These are phyloP conservation scores for Schizochytrium sp. DNA, from an alignment of 108 stramenopile species.

Conservation along the genomic window DNA sequence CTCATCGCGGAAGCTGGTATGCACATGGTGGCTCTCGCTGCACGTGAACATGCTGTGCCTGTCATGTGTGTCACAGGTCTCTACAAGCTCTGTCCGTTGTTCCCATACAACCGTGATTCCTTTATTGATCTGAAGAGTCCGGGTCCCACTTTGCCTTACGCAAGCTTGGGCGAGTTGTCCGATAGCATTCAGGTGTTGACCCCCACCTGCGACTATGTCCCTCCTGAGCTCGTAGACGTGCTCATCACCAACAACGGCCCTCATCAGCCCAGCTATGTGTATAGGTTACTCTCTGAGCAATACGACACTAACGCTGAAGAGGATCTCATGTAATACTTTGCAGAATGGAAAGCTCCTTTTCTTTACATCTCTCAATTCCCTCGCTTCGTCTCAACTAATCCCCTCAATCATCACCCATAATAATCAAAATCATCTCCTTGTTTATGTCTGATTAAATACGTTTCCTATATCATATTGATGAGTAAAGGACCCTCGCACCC, in stretches of 20 bases:
- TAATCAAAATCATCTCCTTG: no score
- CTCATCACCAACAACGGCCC: slow-evolving; percentile 94
- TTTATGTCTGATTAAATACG: no score
- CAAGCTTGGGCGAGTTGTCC: slow-evolving; percentile 76
- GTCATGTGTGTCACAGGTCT: slow-evolving; percentile 91
- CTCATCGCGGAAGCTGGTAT: slow-evolving; percentile 88
- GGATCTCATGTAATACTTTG: slow-evolving; percentile 72
- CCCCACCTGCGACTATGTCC: slow-evolving; percentile 94
- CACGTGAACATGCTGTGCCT: slow-evolving; percentile 91
- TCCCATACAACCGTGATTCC: slow-evolving; percentile 95
- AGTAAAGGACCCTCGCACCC: no score
- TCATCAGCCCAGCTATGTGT: slow-evolving; percentile 94
- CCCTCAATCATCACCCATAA: no score
- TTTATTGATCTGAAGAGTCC: slow-evolving; percentile 87
- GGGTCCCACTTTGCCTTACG: slow-evolving; percentile 78
- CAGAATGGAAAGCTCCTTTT: neutral
- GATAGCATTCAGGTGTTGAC: slow-evolving; percentile 80
- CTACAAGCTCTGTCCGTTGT: slow-evolving; percentile 97
- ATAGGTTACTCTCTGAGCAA: slow-evolving; percentile 91
- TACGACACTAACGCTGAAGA: slow-evolving; percentile 93
- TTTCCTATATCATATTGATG: no score
- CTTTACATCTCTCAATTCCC: no score
- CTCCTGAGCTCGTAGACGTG: slow-evolving; percentile 89
- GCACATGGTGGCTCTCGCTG: slow-evolving; percentile 90
- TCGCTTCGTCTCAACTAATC: no score